Evolutionary conservation across 2,329 filamentous ascomycete genomes (phyloP).

Genomic region (Colletotrichum cuscutae): DNA sequence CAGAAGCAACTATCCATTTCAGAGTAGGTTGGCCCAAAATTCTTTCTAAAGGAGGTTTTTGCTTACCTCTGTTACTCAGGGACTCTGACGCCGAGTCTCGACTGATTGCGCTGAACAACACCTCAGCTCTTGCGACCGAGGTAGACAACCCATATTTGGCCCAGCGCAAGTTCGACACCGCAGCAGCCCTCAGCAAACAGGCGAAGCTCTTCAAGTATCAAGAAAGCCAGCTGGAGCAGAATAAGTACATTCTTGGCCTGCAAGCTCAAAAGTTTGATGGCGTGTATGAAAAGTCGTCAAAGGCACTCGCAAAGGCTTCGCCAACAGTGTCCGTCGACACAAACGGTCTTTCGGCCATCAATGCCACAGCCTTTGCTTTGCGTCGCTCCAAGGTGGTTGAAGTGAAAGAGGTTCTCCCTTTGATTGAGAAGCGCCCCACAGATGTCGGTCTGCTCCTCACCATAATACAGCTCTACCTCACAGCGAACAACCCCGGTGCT

Average conservation of each 20-base stretch:
- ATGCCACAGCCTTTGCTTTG: slow-evolving; percentile 72
- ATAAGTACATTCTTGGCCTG: slow-evolving; percentile 72
- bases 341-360: slow-evolving; percentile 58
- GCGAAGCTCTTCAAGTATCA: slow-evolving; percentile 81
- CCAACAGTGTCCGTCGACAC: slow-evolving; percentile 44
- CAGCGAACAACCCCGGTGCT: slow-evolving; percentile 75
- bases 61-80: slow-evolving; percentile 53
- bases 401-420: slow-evolving; percentile 74
- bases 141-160: slow-evolving; percentile 73
- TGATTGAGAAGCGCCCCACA: slow-evolving; percentile 78
- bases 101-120: slow-evolving; percentile 75
- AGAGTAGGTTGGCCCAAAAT: slow-evolving; percentile 59
- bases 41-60: neutral
- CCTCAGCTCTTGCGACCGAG: slow-evolving; percentile 52
- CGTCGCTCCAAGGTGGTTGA: slow-evolving; percentile 67
- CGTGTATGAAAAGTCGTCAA: slow-evolving; percentile 60
- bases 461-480: slow-evolving; percentile 82
- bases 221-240: slow-evolving; percentile 61
- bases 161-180: slow-evolving; percentile 68
- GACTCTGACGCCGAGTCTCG: slow-evolving; percentile 75
- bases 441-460: slow-evolving; percentile 86
- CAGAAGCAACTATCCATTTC: slow-evolving; percentile 69
- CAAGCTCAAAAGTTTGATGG: slow-evolving; percentile 75
- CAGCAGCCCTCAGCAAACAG: slow-evolving; percentile 61
- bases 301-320: slow-evolving; percentile 47